phyloP scores from a whole-genome alignment of 768 basidiomycete genomes.

The Myochromella boudieri region DNA sequence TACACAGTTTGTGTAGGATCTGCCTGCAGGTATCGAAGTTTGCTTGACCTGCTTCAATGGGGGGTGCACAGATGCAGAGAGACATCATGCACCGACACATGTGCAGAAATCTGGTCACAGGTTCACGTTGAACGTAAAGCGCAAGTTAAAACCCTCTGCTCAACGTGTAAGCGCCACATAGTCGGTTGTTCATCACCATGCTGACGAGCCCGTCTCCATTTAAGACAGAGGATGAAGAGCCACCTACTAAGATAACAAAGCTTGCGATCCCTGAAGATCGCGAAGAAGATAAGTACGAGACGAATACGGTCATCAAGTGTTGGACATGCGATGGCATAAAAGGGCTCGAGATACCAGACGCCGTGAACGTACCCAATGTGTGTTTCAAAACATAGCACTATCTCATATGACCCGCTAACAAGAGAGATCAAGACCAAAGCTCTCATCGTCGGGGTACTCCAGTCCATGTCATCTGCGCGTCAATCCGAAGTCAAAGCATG shows the following conservation, averaged over 20 bases:
- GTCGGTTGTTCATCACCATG: too few species aligned
- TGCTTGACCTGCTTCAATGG: constrained; percentile 96
- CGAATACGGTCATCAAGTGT: constrained; percentile 63
- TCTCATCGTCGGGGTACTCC: constrained; percentile 69
- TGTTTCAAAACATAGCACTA: neutral
- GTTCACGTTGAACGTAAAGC: constrained; percentile 79
- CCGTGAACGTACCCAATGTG: constrained; percentile 35
- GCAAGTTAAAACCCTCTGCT: constrained; percentile 61
- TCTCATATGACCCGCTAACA: neutral
- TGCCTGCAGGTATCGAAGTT: constrained; percentile 76
- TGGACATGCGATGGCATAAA: constrained; percentile 65
- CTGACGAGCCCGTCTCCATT: too few species aligned
- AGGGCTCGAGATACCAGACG: constrained; percentile 46
- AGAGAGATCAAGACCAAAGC: constrained; percentile 52
- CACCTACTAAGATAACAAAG: constrained; percentile 87
- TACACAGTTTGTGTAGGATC: constrained; percentile 48
- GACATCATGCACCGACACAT: constrained; percentile 78
- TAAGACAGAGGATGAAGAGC: constrained; percentile 74
- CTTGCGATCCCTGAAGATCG: constrained; percentile 84
- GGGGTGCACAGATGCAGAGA: constrained; percentile 62
- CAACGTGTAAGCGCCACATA: constrained; percentile 70
- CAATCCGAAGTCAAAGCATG: constrained; percentile 96
- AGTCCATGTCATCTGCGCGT: constrained; percentile 83
- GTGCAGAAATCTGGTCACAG: constrained; percentile 68
- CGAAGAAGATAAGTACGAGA: constrained; percentile 88